Evolutionary conservation across 192 early-diverging fungal species (phyloP), one percentile per base, ranked within the genome.

Genomic region (Podila verticillata): DNA sequence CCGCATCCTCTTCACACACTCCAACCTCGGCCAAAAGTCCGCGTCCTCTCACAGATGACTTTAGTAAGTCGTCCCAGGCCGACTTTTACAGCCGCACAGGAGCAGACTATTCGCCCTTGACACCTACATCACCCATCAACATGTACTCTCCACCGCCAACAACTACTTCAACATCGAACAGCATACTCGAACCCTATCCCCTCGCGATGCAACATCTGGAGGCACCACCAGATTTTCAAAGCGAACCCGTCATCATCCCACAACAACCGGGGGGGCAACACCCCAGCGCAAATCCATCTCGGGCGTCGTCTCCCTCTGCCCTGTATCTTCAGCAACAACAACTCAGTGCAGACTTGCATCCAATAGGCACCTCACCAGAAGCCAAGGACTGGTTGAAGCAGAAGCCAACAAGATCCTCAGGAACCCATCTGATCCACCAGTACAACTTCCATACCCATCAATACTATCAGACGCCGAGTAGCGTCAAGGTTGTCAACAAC

Each of bases 361-460:
- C 57, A 26, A 9, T 79, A 48, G 69, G 75, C 10, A 67, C 69
- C 30, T 79, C 75, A 13, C 69, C 75, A 13, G 75, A 79, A 35
- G 75, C 69, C 24, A 79, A 72, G 29, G 75, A 79, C 8, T 79
- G 75, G 75, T 63, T 79, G 20, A 79, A 79, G 24, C 75, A 79
- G 44, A 79, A 79, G 30, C 75, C 75, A 7, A 74, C 73, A 2
- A 24, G 75, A 22, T 79, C 75, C 2, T 62, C 75, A 7, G 39
- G 39, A 10, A 35, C 67, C 28, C 68, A 66, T 47, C 31, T 79
- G 69, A 66, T 79, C 4, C 68, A 79, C 51, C 75, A 72, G n/a
- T 72, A 79, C 65, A 79, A 72, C 54, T 72, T 72, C 51, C 74
- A 75, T 19, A 56, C 31, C 44, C 63, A 66, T 13, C 67, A 70